These are phyloP conservation scores for Chenopodium berlandieri DNA, from an alignment of 148 eudicot genomes.

Conservation along the genomic window DNA sequence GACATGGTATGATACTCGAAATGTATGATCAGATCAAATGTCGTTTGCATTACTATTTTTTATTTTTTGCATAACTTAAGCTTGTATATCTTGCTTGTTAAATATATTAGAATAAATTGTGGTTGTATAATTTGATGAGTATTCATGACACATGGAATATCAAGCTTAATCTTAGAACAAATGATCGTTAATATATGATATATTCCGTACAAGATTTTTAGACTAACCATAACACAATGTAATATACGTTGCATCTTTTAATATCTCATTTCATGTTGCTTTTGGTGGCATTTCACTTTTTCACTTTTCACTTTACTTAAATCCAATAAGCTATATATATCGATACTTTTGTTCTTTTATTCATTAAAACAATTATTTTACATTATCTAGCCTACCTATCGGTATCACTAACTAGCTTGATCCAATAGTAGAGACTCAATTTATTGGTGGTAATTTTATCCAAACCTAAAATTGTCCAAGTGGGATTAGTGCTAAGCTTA, in stretches of 20 bases:
- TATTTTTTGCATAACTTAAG: no score
- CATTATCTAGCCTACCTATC: constrained; percentile 26
- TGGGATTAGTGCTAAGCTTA: constrained; percentile 22
- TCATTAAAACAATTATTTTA: neutral
- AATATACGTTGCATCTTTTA: constrained; percentile 6
- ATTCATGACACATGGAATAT: no score
- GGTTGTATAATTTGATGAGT: no score
- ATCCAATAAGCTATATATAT: neutral
- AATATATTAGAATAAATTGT: no score
- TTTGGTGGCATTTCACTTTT: constrained; percentile 18
- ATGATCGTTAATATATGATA: no score
- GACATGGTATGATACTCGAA: no score
- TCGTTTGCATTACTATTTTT: no score
- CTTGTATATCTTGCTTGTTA: no score
- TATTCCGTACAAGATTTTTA: no score
- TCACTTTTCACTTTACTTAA: constrained; percentile 12
- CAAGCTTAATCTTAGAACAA: no score
- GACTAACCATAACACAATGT: no score
- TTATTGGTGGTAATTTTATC: constrained; percentile 17
- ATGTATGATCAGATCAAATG: no score
- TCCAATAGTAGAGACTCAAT: constrained; percentile 21
- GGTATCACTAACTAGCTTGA: constrained; percentile 12
- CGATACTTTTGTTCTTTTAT: neutral
- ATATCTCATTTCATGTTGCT: constrained; percentile 5
- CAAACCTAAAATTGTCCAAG: constrained; percentile 18